Percentiles rank a stretch among this genome's conserved stretches.
phyloP scores from a whole-genome alignment of 2,329 filamentous ascomycete species.

The Monosporascus ibericus region DNA sequence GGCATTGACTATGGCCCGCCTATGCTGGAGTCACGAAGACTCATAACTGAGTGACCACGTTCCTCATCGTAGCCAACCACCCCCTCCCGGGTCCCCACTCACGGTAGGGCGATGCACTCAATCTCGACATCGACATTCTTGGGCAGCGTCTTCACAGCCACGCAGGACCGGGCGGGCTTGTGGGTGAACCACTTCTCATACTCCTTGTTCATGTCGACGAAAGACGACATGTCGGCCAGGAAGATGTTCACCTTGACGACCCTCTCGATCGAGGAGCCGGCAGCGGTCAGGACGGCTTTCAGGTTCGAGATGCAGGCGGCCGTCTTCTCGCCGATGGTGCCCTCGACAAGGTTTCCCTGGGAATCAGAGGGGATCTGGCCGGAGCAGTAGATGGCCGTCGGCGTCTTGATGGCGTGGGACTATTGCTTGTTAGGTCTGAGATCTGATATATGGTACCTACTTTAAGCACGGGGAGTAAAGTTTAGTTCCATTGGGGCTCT shows the following conservation, averaged over 20 bases:
- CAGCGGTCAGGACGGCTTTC: conserved; percentile 73
- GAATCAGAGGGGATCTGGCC: conserved; percentile 66
- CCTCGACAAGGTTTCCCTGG: conserved; percentile 49
- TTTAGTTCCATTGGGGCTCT: conserved; percentile 3
- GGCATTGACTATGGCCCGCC: too few species aligned
- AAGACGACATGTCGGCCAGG: conserved; percentile 85
- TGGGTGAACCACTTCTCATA: conserved; percentile 79
- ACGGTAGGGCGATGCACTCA: conserved; percentile 72
- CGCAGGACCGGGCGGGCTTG: conserved; percentile 84
- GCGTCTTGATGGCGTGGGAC: conserved; percentile 63
- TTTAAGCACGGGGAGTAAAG: neutral
- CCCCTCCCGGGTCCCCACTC: conserved; percentile 1
- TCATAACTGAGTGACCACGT: too few species aligned
- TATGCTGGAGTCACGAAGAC: too few species aligned
- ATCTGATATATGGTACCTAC: too few species aligned
- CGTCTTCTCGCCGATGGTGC: conserved; percentile 59
- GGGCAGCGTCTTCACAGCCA: conserved; percentile 83
- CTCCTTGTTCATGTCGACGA: conserved; percentile 78
- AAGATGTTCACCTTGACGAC: conserved; percentile 93
- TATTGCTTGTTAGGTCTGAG: conserved; percentile 21
- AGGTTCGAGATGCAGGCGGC: conserved; percentile 67
- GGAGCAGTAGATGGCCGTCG: conserved; percentile 60
- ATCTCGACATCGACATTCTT: conserved; percentile 86
- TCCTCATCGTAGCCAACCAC: too few species aligned
- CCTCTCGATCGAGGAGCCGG: conserved; percentile 69